Evolutionary conservation across 2,329 filamentous ascomycete species (phyloP).

Genomic region (Paramyrothecium roridum): DNA sequence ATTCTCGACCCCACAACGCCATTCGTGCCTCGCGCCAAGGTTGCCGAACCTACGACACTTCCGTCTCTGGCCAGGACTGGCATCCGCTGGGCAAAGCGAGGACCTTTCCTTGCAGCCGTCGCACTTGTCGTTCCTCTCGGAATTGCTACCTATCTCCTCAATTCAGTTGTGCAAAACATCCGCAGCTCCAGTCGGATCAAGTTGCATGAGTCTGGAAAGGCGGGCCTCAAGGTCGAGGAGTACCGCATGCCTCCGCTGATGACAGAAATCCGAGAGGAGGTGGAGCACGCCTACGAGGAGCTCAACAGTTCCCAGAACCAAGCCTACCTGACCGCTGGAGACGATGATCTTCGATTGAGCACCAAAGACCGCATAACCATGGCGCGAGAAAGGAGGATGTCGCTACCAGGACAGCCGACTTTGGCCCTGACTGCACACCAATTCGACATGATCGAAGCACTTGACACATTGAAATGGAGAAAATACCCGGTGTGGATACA

Average conservation of each 20-base stretch:
- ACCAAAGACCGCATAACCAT: constrained; percentile 38
- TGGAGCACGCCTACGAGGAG: constrained; percentile 75
- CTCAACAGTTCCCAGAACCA: constrained; percentile 66
- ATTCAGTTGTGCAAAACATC: constrained; percentile 73
- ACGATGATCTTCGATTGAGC: constrained; percentile 36
- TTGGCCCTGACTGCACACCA: constrained; percentile 77
- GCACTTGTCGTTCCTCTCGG: constrained; percentile 72
- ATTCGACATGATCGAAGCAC: constrained; percentile 77
- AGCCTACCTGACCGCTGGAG: constrained; percentile 64
- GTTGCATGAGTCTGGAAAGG: constrained; percentile 69
- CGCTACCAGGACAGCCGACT: constrained; percentile 55
- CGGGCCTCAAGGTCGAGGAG: constrained; percentile 62
- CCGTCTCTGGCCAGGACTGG: constrained; percentile 27
- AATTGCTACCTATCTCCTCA: constrained; percentile 67
- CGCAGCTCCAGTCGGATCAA: constrained; percentile 72
- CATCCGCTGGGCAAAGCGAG: constrained; percentile 39
- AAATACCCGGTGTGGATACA: constrained; percentile 73
- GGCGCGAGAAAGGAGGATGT: constrained; percentile 36
- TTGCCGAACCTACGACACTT: constrained; percentile 19
- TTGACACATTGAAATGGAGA: constrained; percentile 65
- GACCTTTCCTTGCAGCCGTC: constrained; percentile 65
- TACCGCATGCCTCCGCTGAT: constrained; percentile 77
- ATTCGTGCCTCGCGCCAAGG: constrained; percentile 43
- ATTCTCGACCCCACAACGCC: constrained; percentile 69
- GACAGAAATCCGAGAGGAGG: constrained; percentile 69